Conservation (phyloP, 108 stramenopile genomes). For the Cyclotella baltica region DNA sequence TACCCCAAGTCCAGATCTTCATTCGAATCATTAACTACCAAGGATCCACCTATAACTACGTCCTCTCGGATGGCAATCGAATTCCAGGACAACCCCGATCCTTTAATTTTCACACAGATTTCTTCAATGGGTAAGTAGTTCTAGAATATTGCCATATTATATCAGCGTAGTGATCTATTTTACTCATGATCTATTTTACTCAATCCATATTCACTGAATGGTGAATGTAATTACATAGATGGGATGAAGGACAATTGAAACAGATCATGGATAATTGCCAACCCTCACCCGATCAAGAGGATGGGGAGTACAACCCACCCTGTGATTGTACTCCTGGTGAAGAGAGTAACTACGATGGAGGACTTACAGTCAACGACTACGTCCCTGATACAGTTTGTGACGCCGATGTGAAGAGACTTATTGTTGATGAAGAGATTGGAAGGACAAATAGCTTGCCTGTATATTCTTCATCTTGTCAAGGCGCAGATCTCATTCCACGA, state of each 20-base stretch:
- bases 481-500: not conserved
- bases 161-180: no score
- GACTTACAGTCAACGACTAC: slow-evolving; percentile 17
- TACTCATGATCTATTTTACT: no score
- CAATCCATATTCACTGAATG: no score
- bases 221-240: no score
- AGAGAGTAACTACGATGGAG: slow-evolving; percentile 11
- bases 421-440: slow-evolving; percentile 35
- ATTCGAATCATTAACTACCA: slow-evolving; percentile 34
- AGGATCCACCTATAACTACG: slow-evolving; percentile 10
- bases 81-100: not conserved
- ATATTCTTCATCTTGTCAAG: slow-evolving; percentile 12
- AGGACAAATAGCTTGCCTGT: not conserved
- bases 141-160: no score
- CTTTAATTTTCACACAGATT: slow-evolving; percentile 13
- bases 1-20: slow-evolving; percentile 49
- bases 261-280: slow-evolving; percentile 42
- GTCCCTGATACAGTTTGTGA: slow-evolving; percentile 28
- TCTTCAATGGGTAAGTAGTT: slow-evolving; percentile 48
- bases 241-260: slow-evolving; percentile 34
- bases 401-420: slow-evolving; percentile 26
- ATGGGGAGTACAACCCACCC: slow-evolving; percentile 30
- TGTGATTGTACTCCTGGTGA: slow-evolving; percentile 34
- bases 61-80: slow-evolving; percentile 17
- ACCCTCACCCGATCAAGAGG: slow-evolving; percentile 6